Conservation (phyloP, 2,329 filamentous ascomycete genomes). For the Cladosporium sp. region DNA sequence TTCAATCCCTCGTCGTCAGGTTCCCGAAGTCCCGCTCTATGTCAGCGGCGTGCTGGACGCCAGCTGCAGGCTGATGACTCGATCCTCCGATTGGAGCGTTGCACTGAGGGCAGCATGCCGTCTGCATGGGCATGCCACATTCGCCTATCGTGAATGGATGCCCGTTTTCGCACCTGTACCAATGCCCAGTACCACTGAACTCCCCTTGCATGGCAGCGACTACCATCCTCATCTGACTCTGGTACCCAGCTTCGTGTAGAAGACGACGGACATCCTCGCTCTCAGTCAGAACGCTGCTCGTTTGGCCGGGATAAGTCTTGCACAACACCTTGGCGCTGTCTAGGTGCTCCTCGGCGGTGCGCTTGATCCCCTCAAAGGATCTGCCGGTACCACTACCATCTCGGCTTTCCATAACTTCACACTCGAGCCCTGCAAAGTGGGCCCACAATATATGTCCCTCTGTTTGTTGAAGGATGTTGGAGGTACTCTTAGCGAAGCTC, state of each 20-base stretch:
- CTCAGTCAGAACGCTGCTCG: constrained; percentile 37
- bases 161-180: constrained; percentile 54
- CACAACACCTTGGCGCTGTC: constrained; percentile 25
- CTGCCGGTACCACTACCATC: neutral
- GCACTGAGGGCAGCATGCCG: constrained; percentile 58
- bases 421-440: constrained; percentile 43
- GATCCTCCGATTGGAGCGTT: constrained; percentile 50
- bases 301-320: constrained; percentile 20
- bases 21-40: constrained; percentile 39
- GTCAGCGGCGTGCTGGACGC: constrained; percentile 45
- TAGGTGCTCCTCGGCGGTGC: constrained; percentile 21
- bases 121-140: constrained; percentile 55
- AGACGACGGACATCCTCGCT: constrained; percentile 40
- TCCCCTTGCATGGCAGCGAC: constrained; percentile 45
- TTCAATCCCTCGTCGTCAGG: neutral
- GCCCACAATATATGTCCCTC: constrained; percentile 49
- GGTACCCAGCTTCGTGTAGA: constrained; percentile 43
- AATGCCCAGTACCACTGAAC: constrained; percentile 46
- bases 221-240: constrained; percentile 47
- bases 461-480: constrained; percentile 38
- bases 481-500: constrained; percentile 30
- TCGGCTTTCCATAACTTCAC: constrained; percentile 15
- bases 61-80: constrained; percentile 44
- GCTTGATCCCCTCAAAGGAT: constrained; percentile 19
- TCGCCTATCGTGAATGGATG: constrained; percentile 41